phyloP scores from a whole-genome alignment of 805 yeast genomes.

The Cyberlindnera mrakii region DNA sequence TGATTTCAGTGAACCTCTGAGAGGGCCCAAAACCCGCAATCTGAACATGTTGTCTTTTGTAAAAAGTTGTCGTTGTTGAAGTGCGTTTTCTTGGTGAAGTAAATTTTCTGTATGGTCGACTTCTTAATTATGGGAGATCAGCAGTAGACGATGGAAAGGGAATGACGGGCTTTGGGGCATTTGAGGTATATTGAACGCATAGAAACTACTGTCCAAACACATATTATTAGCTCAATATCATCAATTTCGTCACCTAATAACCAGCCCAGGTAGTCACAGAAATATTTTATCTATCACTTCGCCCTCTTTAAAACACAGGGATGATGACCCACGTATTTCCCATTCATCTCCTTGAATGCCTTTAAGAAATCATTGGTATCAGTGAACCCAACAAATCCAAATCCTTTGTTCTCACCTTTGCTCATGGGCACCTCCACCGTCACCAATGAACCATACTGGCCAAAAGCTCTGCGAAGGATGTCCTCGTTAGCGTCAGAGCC shows the following conservation, averaged over 20 bases:
- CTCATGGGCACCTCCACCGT: constrained; percentile 53
- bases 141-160: too few relatives aligned
- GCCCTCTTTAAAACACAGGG: constrained; percentile 70
- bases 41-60: too few relatives aligned
- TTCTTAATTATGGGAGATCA: too few relatives aligned
- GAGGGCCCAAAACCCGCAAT: too few relatives aligned
- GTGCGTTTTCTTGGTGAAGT: too few relatives aligned
- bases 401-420: constrained; percentile 47
- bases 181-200: neutral
- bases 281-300: constrained; percentile 14
- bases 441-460: constrained; percentile 43
- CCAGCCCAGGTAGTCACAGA: neutral
- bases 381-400: constrained; percentile 66
- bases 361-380: constrained; percentile 59
- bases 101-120: too few relatives aligned
- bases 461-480: constrained; percentile 48
- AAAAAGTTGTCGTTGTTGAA: too few relatives aligned
- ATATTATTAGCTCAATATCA: constrained; percentile 26
- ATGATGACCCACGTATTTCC: constrained; percentile 67
- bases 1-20: too few relatives aligned
- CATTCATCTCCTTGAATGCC: constrained; percentile 73
- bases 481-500: constrained; percentile 62
- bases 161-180: neutral
- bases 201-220: neutral
- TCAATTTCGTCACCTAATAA: too few relatives aligned